Base-by-base conservation (phyloP, 78 protist genomes). In the Bodo saltans region DNA sequence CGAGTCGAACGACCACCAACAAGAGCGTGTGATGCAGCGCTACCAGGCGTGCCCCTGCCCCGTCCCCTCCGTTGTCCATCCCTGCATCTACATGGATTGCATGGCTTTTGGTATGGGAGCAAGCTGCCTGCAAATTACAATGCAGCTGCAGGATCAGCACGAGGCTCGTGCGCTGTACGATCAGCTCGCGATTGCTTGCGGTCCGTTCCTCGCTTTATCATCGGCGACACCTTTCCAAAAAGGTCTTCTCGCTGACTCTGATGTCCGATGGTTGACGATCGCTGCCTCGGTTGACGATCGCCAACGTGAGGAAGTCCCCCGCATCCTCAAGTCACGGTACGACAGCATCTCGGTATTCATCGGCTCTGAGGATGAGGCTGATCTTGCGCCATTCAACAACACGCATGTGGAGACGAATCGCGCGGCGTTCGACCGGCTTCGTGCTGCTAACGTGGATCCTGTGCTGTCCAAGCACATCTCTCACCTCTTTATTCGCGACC, bases 51-150 rank as follows among this genome's bases (percentile, higher is more conserved):
- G 34, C 29, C n/a, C 84, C 25, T 37, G 42, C 53, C 34, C 79
- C 34, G 32, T 42, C 68, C 34, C 32, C 34, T 30, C 53, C 11
- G 68, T n/a, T 12, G 4, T 12, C 25, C 83, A 47, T 41, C 86
- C 86, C 33, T 74, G 42, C 60, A 94, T 97, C 53, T 89, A 92
- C 87, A 95, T 95, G 98, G 99, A 97, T 84, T 87, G 96, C 79
- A 96, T 96, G 99, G 95, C 94, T 33, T 97, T 96, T 72, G 99
- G 99, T 37, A 97, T 97, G 99, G 99, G 99, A 27, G 73, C 87
- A 79, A 91, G 96, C 83, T 96, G 98, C 79, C 93, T 96, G 30
- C 99, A 92, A 73, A 79, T 83, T n/a, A 96, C 98, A 2, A 90
- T 95, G 74, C 97, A 94, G 78, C 84, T 94, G 12, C 38, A 87